A percentile compares a stretch with the other conserved stretches of the same genome.
phyloP scores from a whole-genome alignment of 2,329 filamentous ascomycete genomes.

The Parasarocladium wereldwijsianum region DNA sequence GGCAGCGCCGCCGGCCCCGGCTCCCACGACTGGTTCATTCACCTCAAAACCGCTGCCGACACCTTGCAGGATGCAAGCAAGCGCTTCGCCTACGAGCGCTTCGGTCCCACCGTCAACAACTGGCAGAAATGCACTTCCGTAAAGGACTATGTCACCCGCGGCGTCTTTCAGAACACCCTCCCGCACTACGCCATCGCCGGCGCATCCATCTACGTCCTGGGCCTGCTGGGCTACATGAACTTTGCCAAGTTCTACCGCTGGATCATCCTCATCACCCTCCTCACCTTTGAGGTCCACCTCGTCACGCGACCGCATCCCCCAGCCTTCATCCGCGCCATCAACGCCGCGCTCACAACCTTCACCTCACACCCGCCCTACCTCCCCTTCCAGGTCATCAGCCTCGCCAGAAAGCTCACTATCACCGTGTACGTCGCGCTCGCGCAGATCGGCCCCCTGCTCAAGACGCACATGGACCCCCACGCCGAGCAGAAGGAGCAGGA shows the following conservation, averaged over 20 bases:
- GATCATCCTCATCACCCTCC: constrained; percentile 38
- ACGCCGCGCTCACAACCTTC: constrained; percentile 24
- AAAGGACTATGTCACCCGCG: constrained; percentile 57
- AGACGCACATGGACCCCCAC: constrained; percentile 19
- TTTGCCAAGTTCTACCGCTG: constrained; percentile 54
- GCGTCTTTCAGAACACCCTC: constrained; percentile 40
- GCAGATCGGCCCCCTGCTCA: constrained; percentile 59
- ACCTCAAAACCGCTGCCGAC: constrained; percentile 72
- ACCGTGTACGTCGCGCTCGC: constrained; percentile 73
- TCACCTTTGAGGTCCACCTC: constrained; percentile 40
- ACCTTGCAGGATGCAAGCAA: constrained; percentile 61
- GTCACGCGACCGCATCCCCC: constrained; percentile 41
- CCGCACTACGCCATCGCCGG: constrained; percentile 48
- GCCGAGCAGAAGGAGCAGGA: constrained; percentile 15
- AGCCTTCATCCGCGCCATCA: constrained; percentile 26
- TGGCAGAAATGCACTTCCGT: constrained; percentile 56
- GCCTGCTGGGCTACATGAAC: constrained; percentile 51
- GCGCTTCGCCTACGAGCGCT: constrained; percentile 80
- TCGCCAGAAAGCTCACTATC: constrained; percentile 62
- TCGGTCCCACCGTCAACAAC: constrained; percentile 55
- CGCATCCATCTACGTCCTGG: constrained; percentile 43
- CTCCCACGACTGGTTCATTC: constrained; percentile 49
- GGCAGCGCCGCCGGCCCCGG: constrained; percentile 19
- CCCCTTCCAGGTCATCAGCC: constrained; percentile 68
- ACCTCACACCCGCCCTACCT: constrained; percentile 47